These are phyloP conservation scores for Adansonia rubrostipa DNA, from an alignment of 441 rosid species.

Conservation along the genomic window DNA sequence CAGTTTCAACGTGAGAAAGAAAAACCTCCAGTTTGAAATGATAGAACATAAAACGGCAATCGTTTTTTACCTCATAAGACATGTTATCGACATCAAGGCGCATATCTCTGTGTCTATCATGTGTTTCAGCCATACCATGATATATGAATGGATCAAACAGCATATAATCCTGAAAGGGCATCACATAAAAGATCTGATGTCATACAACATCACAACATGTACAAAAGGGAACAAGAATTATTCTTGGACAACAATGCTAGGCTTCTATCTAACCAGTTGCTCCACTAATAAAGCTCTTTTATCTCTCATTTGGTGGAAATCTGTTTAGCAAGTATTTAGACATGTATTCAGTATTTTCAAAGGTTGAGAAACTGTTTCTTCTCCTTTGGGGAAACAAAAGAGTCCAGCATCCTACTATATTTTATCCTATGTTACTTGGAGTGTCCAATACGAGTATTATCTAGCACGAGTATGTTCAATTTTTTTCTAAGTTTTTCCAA, in stretches of 20 bases:
- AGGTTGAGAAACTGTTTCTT: not conserved
- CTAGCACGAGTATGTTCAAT: no score
- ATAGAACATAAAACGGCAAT: conserved; percentile 6
- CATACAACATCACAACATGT: not conserved
- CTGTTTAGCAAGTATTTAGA: not conserved
- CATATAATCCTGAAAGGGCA: conserved; percentile 66
- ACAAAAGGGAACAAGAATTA: not conserved
- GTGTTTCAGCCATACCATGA: conserved; percentile 68
- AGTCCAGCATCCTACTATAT: not conserved
- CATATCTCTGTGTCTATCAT: conserved; percentile 85
- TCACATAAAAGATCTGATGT: conserved; percentile 16
- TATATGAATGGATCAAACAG: conserved; percentile 65
- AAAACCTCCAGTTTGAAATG: conserved; percentile 15
- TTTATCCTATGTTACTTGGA: not conserved
- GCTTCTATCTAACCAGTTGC: not conserved
- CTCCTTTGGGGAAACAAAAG: not conserved
- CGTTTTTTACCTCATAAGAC: conserved; percentile 80
- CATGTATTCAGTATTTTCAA: not conserved
- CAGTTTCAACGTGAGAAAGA: conserved; percentile 19
- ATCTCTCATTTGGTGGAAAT: not conserved
- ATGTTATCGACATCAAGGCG: conserved; percentile 90
- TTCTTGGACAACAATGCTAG: not conserved
- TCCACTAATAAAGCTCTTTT: not conserved
- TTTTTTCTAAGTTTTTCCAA: no score
- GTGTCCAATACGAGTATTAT: no score